Evolutionary conservation across 1,139 yeast genomes (phyloP), one percentile per base, ranked within the genome.

Genomic region (Schizosaccharomyces versatilis): DNA sequence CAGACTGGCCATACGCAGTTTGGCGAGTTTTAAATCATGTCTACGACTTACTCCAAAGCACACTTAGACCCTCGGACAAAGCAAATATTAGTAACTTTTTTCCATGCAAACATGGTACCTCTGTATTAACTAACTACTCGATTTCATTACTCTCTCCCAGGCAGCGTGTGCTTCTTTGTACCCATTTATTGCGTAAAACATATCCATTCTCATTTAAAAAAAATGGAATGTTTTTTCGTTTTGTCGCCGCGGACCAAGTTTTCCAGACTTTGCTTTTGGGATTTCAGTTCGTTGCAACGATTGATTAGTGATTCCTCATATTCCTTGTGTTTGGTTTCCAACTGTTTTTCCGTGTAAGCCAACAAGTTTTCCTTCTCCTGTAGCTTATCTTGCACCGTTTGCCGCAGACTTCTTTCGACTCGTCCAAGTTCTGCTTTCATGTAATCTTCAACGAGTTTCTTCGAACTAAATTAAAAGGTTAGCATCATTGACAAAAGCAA

Each of bases 321-420:
- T 68, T 90, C 97, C 69, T 85, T 84, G 70, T 93, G 81, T 71
- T 90, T 97, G 62, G 84, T 84, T 60, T 86, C 93, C 62, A 90
- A 84, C 66, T 88, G 88, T 62, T 86, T 84, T 70, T 88, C 97
- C 97, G 98, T 90, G 72, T 88, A 95, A 72, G 94, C 81, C 71
- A 93, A 90, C 67, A 98, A 77, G 65, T 85, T 94, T 66, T 93
- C 98, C 71, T 90, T 98, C 53, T 85, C 84, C 72, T 88, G 86
- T 60, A 93, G 95, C 71, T 90, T 97, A 67, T 88, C 97, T n/a
- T 97, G 90, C 70, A 90, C 90, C 68, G 84, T 83, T 69, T 84
- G 82, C 76, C 93, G 86, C 67, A 93, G 75, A 40, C 90, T 83
- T 67, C 85, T 94, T 69, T 93, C 98, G 67, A 90, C 97, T 69